A percentile compares a stretch with the other conserved stretches of the same genome.
Evolutionary conservation across 1,284 basidiomycete species (phyloP).

Genomic region (Leccinum griseonigrum): DNA sequence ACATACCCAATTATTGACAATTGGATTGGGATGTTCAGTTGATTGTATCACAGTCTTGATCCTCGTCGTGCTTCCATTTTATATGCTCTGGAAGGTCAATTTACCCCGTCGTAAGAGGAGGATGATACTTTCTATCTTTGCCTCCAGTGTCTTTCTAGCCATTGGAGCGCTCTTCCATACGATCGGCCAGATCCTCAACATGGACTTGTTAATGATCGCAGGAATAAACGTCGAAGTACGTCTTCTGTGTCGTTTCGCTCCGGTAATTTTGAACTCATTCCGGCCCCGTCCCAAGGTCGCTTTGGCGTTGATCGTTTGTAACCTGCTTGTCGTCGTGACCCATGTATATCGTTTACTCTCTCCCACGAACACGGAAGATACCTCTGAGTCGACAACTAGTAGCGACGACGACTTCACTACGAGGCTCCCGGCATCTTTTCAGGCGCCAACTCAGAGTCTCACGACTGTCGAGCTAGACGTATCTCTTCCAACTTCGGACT

Average conservation of each 20-base stretch:
- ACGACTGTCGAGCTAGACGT: constrained; percentile 3
- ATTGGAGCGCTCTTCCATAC: constrained; percentile 21
- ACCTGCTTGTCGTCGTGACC: constrained; percentile 28
- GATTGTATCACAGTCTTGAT: constrained; percentile 21
- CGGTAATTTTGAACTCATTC: neutral
- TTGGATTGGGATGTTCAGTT: neutral
- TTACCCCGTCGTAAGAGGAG: constrained; percentile 20
- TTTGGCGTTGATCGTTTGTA: constrained; percentile 26
- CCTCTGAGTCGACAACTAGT: neutral
- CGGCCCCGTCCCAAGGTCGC: constrained; percentile 6
- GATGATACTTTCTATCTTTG: constrained; percentile 29
- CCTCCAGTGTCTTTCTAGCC: constrained; percentile 21
- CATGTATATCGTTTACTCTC: constrained; percentile 18
- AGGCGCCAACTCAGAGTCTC: neutral
- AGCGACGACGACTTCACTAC: constrained; percentile 8
- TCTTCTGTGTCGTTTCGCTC: neutral
- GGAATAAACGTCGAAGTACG: constrained; percentile 22
- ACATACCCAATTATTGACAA: neutral
- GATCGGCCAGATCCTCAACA: constrained; percentile 14
- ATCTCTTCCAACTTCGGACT: neutral
- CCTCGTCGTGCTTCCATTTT: constrained; percentile 21
- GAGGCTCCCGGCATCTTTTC: neutral
- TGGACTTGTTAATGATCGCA: constrained; percentile 3
- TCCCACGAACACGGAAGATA: neutral
- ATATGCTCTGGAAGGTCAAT: constrained; percentile 25